Percentiles rank a stretch among this genome's conserved stretches.
These are phyloP conservation scores for Pyrenochaeta sp. DNA, from an alignment of 2,329 filamentous ascomycete genomes.

Conservation along the genomic window DNA sequence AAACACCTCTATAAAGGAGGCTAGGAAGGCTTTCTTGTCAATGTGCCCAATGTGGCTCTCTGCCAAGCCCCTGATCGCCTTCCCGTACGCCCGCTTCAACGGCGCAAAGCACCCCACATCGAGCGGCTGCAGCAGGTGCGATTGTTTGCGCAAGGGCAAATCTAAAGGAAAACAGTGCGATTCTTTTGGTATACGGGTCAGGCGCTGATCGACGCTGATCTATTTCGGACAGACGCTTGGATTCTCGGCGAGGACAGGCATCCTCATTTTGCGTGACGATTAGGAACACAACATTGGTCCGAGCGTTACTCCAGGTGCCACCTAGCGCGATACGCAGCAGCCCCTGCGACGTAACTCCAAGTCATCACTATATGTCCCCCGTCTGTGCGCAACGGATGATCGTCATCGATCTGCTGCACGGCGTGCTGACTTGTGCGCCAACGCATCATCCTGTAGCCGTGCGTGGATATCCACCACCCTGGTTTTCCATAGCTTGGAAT, in stretches of 20 bases:
- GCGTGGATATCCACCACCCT: not conserved
- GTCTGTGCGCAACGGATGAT: not conserved
- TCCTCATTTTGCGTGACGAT: not conserved
- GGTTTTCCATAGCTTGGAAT: not conserved
- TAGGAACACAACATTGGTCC: not conserved
- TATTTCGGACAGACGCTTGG: too few species aligned
- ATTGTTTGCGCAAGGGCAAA: slow-evolving; percentile 10
- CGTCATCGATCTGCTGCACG: not conserved
- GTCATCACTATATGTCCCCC: not conserved
- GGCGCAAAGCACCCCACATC: slow-evolving; percentile 47
- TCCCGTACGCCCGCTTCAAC: slow-evolving; percentile 41
- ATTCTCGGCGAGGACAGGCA: not conserved
- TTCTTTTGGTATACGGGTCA: too few species aligned
- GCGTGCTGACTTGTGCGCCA: not conserved
- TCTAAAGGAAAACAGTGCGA: too few species aligned
- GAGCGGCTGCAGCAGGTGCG: slow-evolving; percentile 49
- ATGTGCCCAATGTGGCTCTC: slow-evolving; percentile 36
- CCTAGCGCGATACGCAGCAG: not conserved
- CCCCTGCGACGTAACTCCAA: not conserved
- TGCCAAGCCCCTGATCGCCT: slow-evolving; percentile 36
- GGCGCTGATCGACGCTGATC: too few species aligned
- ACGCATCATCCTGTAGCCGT: not conserved
- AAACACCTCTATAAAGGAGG: slow-evolving; percentile 7
- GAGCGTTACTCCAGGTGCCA: not conserved
- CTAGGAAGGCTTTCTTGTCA: slow-evolving; percentile 5